Conservation (phyloP, 1,284 basidiomycete species). For the Rhodotorula sp. region DNA sequence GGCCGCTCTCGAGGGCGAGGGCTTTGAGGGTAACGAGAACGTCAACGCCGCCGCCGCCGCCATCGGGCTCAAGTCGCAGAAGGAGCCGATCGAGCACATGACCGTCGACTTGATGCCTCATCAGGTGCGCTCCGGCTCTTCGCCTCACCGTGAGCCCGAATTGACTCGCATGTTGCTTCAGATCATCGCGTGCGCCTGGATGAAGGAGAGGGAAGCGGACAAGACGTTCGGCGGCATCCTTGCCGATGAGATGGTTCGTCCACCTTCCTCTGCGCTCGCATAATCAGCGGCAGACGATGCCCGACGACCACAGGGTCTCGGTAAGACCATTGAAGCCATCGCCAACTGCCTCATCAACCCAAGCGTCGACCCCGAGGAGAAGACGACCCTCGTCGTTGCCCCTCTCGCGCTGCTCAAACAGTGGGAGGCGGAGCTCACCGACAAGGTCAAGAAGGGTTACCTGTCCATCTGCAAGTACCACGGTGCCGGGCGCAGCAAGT, state of each 20-base stretch:
- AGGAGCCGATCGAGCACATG: constrained; percentile 57
- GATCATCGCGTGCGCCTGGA: constrained; percentile 57
- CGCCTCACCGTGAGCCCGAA: too few species aligned
- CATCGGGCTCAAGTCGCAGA: constrained; percentile 54
- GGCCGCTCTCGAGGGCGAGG: constrained; percentile 16
- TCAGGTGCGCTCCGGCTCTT: background rate
- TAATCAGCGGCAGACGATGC: too few species aligned
- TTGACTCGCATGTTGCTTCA: constrained; percentile 53
- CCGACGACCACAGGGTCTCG: constrained; percentile 51
- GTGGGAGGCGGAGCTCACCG: constrained; percentile 61
- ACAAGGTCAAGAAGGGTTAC: constrained; percentile 55
- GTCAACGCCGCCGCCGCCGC: constrained; percentile 57
- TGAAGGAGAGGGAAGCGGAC: constrained; percentile 46
- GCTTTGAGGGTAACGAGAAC: constrained; percentile 30
- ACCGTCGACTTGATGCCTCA: constrained; percentile 62
- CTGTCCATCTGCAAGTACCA: constrained; percentile 58
- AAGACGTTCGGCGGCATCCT: constrained; percentile 48
- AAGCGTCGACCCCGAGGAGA: constrained; percentile 55
- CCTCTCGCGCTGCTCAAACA: constrained; percentile 67
- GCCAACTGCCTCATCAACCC: constrained; percentile 65
- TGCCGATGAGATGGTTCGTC: constrained; percentile 51
- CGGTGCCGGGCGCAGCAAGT: constrained; percentile 49
- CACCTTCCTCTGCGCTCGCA: background rate
- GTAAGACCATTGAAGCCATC: constrained; percentile 66
- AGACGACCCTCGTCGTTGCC: constrained; percentile 64